Evolutionary conservation across 495 filamentous ascomycete species (phyloP).

Genomic region (Penicillium coffeae): DNA sequence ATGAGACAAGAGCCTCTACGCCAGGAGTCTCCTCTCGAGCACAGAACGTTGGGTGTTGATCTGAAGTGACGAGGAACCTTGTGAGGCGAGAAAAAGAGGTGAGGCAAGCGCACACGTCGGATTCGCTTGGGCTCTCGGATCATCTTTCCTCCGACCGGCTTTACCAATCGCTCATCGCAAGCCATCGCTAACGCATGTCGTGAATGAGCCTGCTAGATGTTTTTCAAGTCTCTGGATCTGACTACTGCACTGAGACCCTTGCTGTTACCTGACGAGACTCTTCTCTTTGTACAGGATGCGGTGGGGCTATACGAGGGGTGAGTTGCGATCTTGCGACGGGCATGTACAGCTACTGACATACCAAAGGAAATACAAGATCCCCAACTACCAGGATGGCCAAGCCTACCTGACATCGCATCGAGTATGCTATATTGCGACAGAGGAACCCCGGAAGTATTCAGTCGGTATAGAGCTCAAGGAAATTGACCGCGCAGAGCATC

Average conservation of each 20-base stretch:
- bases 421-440: constrained; percentile 89
- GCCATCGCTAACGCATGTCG: not conserved
- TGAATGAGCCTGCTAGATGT: constrained; percentile 63
- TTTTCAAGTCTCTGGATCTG: constrained; percentile 89
- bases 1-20: constrained; percentile 8
- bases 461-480: constrained; percentile 85
- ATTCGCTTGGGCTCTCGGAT: constrained; percentile 18
- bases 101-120: not conserved
- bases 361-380: constrained; percentile 85
- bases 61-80: not conserved
- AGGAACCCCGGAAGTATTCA: constrained; percentile 80
- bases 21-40: not conserved
- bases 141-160: constrained; percentile 11
- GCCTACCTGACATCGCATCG: constrained; percentile 94
- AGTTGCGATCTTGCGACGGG: constrained; percentile 20
- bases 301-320: constrained; percentile 98
- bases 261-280: constrained; percentile 81
- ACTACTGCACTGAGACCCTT: constrained; percentile 91
- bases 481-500: constrained; percentile 86
- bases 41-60: not conserved
- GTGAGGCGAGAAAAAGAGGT: not conserved
- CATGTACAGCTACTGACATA: constrained; percentile 12
- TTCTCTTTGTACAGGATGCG: constrained; percentile 94
- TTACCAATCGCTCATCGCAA: constrained; percentile 20
- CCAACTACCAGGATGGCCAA: constrained; percentile 91